These are phyloP conservation scores for Helotiales sp. DNA, from an alignment of 2,329 filamentous ascomycete genomes.

Conservation along the genomic window DNA sequence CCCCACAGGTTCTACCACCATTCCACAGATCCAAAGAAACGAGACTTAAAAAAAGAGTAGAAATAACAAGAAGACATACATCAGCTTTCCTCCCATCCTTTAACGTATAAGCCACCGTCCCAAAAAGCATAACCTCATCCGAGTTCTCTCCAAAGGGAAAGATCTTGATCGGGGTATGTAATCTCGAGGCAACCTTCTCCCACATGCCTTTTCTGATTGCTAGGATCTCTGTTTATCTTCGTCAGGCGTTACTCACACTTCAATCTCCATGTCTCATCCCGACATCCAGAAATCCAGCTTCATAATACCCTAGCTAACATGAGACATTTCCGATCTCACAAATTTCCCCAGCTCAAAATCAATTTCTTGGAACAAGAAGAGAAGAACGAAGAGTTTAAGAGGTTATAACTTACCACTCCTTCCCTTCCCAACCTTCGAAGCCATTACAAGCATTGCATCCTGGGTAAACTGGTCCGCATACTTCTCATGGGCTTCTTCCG, in stretches of 20 bases:
- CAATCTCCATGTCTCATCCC: neutral
- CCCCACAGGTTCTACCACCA: neutral
- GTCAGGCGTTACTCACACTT: neutral
- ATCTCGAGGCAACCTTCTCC: slow-evolving; percentile 48
- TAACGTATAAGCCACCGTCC: slow-evolving; percentile 51
- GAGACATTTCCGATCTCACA: too few species aligned
- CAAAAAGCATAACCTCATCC: slow-evolving; percentile 54
- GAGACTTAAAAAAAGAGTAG: neutral
- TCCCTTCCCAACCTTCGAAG: slow-evolving; percentile 45
- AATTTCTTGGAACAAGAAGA: neutral
- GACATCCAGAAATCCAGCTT: neutral
- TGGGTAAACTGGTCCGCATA: slow-evolving; percentile 49
- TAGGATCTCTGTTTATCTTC: slow-evolving; percentile 48
- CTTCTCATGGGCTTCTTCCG: slow-evolving; percentile 45
- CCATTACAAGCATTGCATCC: slow-evolving; percentile 54
- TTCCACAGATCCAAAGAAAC: too few species aligned
- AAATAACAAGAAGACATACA: slow-evolving; percentile 15
- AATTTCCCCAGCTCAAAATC: too few species aligned
- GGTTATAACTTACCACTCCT: slow-evolving; percentile 44
- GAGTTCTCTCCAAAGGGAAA: slow-evolving; percentile 48
- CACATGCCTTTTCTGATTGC: slow-evolving; percentile 52
- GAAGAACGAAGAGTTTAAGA: neutral
- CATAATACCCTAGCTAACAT: too few species aligned
- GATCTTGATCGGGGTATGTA: slow-evolving; percentile 47
- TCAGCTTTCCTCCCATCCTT: slow-evolving; percentile 44